These are phyloP conservation scores for Melaleuca quinquenervia DNA, from an alignment of 345 rosid species.

Conservation along the genomic window DNA sequence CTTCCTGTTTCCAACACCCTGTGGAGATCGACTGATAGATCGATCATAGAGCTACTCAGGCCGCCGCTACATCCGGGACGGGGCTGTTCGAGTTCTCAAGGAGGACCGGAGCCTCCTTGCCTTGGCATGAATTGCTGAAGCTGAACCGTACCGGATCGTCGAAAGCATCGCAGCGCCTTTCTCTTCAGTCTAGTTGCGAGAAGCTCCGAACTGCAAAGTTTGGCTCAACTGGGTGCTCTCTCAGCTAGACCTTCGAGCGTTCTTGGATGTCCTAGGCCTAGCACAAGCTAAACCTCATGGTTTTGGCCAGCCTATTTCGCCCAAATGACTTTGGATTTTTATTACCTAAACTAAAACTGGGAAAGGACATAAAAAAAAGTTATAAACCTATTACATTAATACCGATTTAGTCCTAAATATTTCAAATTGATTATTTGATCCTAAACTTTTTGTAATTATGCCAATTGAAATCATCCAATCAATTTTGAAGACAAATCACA, in stretches of 20 bases:
- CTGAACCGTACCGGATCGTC: not conserved
- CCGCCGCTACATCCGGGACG: not conserved
- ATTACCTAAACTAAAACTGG: too few species aligned
- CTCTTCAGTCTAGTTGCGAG: not conserved
- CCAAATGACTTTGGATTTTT: not conserved
- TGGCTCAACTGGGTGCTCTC: not conserved
- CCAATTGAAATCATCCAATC: too few species aligned
- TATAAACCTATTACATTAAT: too few species aligned
- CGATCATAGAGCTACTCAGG: not conserved
- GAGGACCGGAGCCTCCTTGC: not conserved
- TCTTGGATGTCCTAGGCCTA: not conserved
- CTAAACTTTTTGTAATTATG: too few species aligned
- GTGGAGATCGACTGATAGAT: not conserved
- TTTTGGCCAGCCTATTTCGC: not conserved
- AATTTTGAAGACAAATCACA: too few species aligned
- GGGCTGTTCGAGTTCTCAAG: not conserved
- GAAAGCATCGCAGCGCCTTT: not conserved
- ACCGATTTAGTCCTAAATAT: too few species aligned
- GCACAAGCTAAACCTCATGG: not conserved
- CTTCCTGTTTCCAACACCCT: not conserved
- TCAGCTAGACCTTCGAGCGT: not conserved
- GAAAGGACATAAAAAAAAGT: too few species aligned
- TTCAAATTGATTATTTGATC: too few species aligned
- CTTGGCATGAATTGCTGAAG: not conserved
- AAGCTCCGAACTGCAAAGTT: not conserved